Conservation (phyloP, 1,139 yeast genomes). For the Candida sp. region DNA sequence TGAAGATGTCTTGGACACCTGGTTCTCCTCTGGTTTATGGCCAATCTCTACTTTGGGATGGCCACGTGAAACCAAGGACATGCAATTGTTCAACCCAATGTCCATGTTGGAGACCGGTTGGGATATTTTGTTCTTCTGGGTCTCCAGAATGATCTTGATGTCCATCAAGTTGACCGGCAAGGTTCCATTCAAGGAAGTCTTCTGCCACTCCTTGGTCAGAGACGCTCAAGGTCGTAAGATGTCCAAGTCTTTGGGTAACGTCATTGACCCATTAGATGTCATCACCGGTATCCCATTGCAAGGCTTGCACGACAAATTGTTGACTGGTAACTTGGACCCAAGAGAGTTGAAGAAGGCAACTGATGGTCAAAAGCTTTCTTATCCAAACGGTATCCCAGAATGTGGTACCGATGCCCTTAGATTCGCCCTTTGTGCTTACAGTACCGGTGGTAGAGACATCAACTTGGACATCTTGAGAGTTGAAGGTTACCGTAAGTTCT, state of each 20-base stretch:
- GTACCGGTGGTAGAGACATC: conserved; percentile 99
- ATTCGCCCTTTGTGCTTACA: conserved; percentile 97
- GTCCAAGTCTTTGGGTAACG: conserved; percentile 98
- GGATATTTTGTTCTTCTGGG: conserved; percentile 99
- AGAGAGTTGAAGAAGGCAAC: conserved; percentile 87
- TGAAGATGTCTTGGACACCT: conserved; percentile 97
- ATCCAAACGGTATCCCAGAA: conserved; percentile 98
- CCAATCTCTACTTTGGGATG: conserved; percentile 97
- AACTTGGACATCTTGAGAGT: conserved; percentile 96
- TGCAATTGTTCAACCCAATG: conserved; percentile 86
- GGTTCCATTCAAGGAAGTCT: conserved; percentile 94
- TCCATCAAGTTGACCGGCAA: conserved; percentile 91
- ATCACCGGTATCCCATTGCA: conserved; percentile 86
- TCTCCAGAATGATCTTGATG: conserved; percentile 92
- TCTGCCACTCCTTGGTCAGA: conserved; percentile 98
- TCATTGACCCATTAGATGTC: conserved; percentile 94
- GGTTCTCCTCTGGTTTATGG: conserved; percentile 99
- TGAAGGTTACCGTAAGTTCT: conserved; percentile 99
- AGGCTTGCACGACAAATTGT: conserved; percentile 78
- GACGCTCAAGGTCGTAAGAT: conserved; percentile 99
- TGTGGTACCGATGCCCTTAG: conserved; percentile 99
- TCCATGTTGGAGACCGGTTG: conserved; percentile 97
- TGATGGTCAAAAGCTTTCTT: conserved; percentile 86
- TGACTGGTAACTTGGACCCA: conserved; percentile 86
- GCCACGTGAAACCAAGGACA: conserved; percentile 82